A percentile compares a stretch with the other conserved stretches of the same genome.
Conservation (phyloP, 1,284 basidiomycete species). For the Anthracocystis panici-leucophaei region DNA sequence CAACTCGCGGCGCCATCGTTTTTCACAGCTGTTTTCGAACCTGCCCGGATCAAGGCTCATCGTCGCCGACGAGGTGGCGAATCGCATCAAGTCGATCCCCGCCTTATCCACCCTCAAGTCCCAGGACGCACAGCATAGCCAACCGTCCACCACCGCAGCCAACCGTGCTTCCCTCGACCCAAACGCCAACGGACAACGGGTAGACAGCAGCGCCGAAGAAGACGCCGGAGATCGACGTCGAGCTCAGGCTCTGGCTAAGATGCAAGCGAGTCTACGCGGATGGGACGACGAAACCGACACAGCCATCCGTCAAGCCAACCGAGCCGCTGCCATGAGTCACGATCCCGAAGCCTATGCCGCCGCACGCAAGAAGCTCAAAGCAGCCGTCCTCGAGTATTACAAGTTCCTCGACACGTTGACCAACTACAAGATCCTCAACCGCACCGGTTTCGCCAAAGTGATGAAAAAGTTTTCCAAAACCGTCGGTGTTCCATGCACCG, state of each 20-base stretch:
- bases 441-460: constrained; percentile 86
- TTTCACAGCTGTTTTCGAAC: constrained; percentile 36
- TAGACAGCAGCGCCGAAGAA: constrained; percentile 48
- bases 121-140: neutral
- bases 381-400: constrained; percentile 87
- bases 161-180: constrained; percentile 13
- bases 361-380: constrained; percentile 84
- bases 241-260: constrained; percentile 54
- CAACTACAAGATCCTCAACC: constrained; percentile 79
- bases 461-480: constrained; percentile 94
- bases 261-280: constrained; percentile 44
- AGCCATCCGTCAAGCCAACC: constrained; percentile 48
- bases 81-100: constrained; percentile 20
- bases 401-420: constrained; percentile 81
- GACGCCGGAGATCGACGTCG: constrained; percentile 55
- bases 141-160: neutral
- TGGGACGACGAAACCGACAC: constrained; percentile 52
- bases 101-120: neutral
- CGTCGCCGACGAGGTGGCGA: constrained; percentile 14
- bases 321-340: constrained; percentile 69
- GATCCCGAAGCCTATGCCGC: constrained; percentile 84
- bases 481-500: constrained; percentile 76
- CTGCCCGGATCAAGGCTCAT: constrained; percentile 26
- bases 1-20: constrained; percentile 9
- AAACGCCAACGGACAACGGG: constrained; percentile 19